A percentile compares a stretch with the other conserved stretches of the same genome.
Evolutionary conservation across 345 rosid genomes (phyloP).

Genomic region (Limnanthes douglasii): DNA sequence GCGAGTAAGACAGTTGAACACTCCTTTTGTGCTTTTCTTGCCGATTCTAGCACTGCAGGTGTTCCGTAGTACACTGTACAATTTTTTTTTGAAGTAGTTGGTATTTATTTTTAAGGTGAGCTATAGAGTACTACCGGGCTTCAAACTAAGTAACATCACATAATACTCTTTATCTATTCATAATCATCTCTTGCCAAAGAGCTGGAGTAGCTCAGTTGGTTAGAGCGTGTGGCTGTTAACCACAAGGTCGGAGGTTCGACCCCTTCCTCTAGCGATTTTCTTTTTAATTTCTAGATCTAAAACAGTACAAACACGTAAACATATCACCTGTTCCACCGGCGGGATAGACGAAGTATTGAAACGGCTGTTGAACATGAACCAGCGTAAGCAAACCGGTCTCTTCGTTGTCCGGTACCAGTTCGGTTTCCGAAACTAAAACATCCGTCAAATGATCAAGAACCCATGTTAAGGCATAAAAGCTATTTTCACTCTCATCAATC

Average conservation of each 20-base stretch:
- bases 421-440: slow-evolving; percentile 7
- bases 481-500: slow-evolving; percentile 46
- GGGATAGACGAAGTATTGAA: slow-evolving; percentile 21
- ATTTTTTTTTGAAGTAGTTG: too few species aligned
- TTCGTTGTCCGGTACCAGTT: slow-evolving; percentile 10
- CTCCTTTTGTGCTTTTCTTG: slow-evolving; percentile 43
- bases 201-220: slow-evolving; percentile 96
- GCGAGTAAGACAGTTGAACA: slow-evolving; percentile 32
- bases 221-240: slow-evolving; percentile 97
- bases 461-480: slow-evolving; percentile 57
- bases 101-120: too few species aligned
- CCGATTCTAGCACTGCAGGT: slow-evolving; percentile 21
- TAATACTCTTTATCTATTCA: too few species aligned
- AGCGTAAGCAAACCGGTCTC: slow-evolving; percentile 26
- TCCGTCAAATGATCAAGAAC: slow-evolving; percentile 23
- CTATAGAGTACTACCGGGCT: too few species aligned
- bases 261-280: not conserved
- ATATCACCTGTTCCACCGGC: slow-evolving; percentile 34
- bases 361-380: slow-evolving; percentile 46
- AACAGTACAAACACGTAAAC: not conserved
- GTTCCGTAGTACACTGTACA: slow-evolving; percentile 12
- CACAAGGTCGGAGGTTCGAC: slow-evolving; percentile 16
- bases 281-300: not conserved
- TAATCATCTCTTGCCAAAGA: too few species aligned
- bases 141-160: too few species aligned